These are phyloP conservation scores for Agroathelia rolfsii DNA, from an alignment of 1,284 basidiomycete genomes.

Conservation along the genomic window DNA sequence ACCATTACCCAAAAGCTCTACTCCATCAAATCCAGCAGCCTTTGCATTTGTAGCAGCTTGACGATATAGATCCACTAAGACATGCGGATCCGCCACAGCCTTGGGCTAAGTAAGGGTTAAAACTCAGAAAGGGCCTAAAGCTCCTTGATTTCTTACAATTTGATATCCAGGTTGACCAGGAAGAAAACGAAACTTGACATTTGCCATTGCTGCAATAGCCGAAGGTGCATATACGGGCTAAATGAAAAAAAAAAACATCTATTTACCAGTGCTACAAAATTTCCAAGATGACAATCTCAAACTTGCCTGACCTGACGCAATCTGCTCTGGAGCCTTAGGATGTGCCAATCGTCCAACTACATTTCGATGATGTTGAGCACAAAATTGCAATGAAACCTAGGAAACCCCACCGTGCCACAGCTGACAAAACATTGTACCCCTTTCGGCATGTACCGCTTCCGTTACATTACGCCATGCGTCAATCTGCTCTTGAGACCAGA, in stretches of 20 bases:
- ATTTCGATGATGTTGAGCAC: too few species aligned
- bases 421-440: conserved; percentile 28
- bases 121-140: not conserved
- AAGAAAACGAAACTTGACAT: conserved; percentile 22
- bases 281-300: too few species aligned
- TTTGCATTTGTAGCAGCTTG: conserved; percentile 45
- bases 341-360: conserved; percentile 26
- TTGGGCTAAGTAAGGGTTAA: conserved; percentile 23
- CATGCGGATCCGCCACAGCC: conserved; percentile 30
- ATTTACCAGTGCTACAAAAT: too few species aligned
- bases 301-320: too few species aligned
- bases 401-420: conserved; percentile 20
- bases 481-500: conserved; percentile 21
- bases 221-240: conserved; percentile 13
- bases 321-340: conserved; percentile 25
- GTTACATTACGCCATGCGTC: conserved; percentile 23
- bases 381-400: too few species aligned
- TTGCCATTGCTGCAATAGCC: conserved; percentile 15
- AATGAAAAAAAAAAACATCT: too few species aligned
- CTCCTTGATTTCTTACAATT: not conserved
- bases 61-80: conserved; percentile 33
- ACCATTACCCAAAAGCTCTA: conserved; percentile 39
- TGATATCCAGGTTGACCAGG: conserved; percentile 21
- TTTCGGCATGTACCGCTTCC: conserved; percentile 29
- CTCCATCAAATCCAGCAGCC: conserved; percentile 56